Conservation (phyloP, 1,284 basidiomycete genomes). For the Sphaerobolus stellatus region DNA sequence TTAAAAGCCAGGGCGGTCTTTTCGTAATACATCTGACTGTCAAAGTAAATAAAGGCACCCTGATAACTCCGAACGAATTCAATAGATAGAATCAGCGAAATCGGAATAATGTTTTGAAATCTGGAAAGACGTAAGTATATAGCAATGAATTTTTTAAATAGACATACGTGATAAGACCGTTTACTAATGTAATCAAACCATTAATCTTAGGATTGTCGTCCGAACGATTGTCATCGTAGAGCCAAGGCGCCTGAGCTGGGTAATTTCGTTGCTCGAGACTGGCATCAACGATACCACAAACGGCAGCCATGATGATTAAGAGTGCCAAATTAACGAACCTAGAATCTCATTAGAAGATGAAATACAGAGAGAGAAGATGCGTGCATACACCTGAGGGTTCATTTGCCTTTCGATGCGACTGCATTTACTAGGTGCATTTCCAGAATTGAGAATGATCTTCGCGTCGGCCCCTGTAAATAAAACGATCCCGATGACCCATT, state of each 20-base stretch:
- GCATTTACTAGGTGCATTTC: slow-evolving; percentile 90
- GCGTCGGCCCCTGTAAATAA: slow-evolving; percentile 92
- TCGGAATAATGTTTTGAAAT: slow-evolving; percentile 92
- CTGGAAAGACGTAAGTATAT: slow-evolving; percentile 29
- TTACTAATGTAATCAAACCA: slow-evolving; percentile 88
- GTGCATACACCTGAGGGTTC: slow-evolving; percentile 89
- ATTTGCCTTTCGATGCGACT: slow-evolving; percentile 93
- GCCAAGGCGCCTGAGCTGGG: slow-evolving; percentile 77
- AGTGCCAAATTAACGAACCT: slow-evolving; percentile 84
- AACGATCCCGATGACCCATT: slow-evolving; percentile 90
- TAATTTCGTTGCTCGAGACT: slow-evolving; percentile 76
- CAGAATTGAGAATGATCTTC: slow-evolving; percentile 94
- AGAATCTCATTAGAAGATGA: not conserved
- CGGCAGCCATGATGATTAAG: slow-evolving; percentile 80
- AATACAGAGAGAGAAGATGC: slow-evolving; percentile 5
- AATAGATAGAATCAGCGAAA: slow-evolving; percentile 98
- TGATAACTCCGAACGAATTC: slow-evolving; percentile 87
- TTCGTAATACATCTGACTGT: slow-evolving; percentile 85
- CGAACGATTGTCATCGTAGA: slow-evolving; percentile 60
- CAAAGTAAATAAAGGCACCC: slow-evolving; percentile 90
- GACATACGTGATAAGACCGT: slow-evolving; percentile 85
- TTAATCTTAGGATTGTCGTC: slow-evolving; percentile 90
- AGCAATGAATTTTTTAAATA: slow-evolving; percentile 11
- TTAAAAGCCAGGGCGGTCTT: slow-evolving; percentile 83
- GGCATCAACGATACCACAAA: slow-evolving; percentile 86